Evolutionary conservation across 2,329 filamentous ascomycete species (phyloP).

Genomic region (Penicillium sp.): DNA sequence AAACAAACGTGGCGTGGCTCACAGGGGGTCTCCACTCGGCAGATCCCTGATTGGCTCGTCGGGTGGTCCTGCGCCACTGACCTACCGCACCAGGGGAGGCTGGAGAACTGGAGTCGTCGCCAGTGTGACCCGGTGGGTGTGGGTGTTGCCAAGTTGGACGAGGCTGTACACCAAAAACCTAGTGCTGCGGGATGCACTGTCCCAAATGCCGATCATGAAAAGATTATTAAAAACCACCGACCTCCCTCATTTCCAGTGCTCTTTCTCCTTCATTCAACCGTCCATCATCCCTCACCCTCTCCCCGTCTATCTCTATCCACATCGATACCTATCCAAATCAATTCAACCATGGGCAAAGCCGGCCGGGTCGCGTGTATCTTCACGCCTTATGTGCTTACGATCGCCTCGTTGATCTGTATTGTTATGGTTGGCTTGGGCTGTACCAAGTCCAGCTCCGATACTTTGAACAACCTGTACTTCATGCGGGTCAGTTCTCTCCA

Average conservation of each 20-base stretch:
- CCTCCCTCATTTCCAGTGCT: slow-evolving; percentile 3
- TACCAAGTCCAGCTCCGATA: slow-evolving; percentile 53
- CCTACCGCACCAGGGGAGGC: slow-evolving; percentile 17
- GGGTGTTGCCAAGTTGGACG: not conserved
- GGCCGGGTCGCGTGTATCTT: slow-evolving; percentile 86
- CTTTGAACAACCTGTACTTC: slow-evolving; percentile 60
- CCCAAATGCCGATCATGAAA: slow-evolving; percentile 17
- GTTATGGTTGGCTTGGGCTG: slow-evolving; percentile 62
- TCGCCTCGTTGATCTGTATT: slow-evolving; percentile 73
- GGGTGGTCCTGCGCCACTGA: slow-evolving; percentile 26
- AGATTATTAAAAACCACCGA: slow-evolving; percentile 20
- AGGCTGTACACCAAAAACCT: slow-evolving; percentile 21
- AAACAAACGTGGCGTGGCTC: slow-evolving; percentile 34
- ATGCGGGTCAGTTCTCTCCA: slow-evolving; percentile 46
- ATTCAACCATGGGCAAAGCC: slow-evolving; percentile 65
- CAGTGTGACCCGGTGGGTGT: not conserved
- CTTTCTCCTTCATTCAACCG: slow-evolving; percentile 6
- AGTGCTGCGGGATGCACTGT: not conserved
- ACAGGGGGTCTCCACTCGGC: not conserved
- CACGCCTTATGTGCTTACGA: slow-evolving; percentile 79
- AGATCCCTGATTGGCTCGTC: slow-evolving; percentile 22
- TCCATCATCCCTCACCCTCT: slow-evolving; percentile 8
- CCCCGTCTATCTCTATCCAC: not conserved
- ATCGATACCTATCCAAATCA: not conserved
- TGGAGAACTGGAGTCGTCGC: slow-evolving; percentile 29